These are phyloP conservation scores for Solanum sparsipilum DNA, from an alignment of 257 asterid genomes.

Conservation along the genomic window DNA sequence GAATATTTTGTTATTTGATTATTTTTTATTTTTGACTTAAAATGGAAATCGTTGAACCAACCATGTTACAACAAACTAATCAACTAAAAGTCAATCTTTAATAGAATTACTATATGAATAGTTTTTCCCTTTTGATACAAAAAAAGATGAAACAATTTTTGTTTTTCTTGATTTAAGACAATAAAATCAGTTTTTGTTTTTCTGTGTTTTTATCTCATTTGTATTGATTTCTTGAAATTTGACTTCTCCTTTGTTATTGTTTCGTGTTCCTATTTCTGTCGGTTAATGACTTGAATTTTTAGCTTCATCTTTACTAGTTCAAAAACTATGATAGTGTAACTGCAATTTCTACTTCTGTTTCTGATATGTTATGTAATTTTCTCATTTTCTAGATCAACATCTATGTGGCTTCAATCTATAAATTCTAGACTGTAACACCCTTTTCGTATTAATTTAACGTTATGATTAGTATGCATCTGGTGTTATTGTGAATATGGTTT, in stretches of 20 bases:
- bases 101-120: neutral
- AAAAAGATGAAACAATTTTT: neutral
- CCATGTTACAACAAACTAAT: neutral
- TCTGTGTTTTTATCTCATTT: neutral
- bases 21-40: neutral
- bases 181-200: neutral
- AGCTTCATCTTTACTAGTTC: slow-evolving; percentile 15
- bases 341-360: neutral
- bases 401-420: neutral
- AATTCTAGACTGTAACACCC: neutral
- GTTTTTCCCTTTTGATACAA: neutral
- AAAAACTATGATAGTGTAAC: slow-evolving; percentile 25
- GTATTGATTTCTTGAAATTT: neutral
- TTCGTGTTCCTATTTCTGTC: neutral
- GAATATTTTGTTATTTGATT: neutral
- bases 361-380: neutral
- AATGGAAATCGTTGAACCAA: neutral
- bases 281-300: neutral
- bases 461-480: neutral
- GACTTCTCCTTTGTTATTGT: neutral
- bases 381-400: neutral
- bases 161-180: no score
- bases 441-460: neutral
- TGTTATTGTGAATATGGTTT: neutral
- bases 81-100: neutral